Conservation (phyloP, 768 basidiomycete genomes). For the Lentinula edodes region DNA sequence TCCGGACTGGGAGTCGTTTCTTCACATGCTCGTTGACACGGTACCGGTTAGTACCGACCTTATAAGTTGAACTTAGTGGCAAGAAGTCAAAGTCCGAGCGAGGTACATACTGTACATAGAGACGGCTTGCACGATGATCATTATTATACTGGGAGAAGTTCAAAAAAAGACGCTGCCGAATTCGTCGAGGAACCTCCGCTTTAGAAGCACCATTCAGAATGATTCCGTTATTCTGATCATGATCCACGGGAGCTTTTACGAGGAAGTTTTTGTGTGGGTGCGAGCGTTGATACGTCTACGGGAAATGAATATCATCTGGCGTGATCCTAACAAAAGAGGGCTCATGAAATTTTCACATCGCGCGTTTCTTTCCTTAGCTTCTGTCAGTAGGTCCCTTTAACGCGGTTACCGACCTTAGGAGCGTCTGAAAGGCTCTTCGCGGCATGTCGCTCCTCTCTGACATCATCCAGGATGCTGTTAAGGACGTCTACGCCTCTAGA, state of each 20-base stretch:
- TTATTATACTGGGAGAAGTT: no score
- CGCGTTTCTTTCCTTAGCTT: not conserved
- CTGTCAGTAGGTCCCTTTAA: not conserved
- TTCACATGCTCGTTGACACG: no score
- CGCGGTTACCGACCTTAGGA: not conserved
- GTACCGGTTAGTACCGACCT: no score
- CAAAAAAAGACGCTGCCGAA: no score
- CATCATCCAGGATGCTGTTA: constrained; percentile 9
- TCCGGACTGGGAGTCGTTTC: no score
- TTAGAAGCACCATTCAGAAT: not conserved
- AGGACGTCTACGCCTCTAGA: constrained; percentile 34
- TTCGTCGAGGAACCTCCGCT: not conserved
- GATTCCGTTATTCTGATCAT: not conserved
- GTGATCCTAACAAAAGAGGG: not conserved
- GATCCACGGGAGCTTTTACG: not conserved
- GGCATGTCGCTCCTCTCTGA: not conserved
- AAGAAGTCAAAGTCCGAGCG: no score
- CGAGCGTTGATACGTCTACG: not conserved
- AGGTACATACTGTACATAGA: no score
- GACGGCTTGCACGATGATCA: no score
- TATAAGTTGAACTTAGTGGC: no score
- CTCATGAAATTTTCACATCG: not conserved
- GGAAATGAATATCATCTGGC: not conserved
- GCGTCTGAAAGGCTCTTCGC: not conserved
- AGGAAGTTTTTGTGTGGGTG: not conserved